Base-by-base conservation (phyloP, 805 yeast genomes). In the Saccharomycopsis amapae region DNA sequence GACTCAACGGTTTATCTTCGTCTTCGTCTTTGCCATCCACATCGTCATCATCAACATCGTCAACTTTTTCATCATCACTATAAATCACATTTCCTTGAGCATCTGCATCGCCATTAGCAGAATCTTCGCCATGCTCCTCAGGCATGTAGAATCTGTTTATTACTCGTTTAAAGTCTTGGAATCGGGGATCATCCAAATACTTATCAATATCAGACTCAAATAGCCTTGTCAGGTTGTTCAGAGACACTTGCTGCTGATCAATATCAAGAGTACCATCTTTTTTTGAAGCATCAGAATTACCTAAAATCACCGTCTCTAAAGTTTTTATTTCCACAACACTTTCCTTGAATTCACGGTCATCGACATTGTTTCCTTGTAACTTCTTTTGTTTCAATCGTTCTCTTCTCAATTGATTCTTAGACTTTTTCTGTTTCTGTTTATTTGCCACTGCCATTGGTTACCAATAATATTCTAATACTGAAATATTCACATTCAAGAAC, bases 361-460 rank as follows among this genome's bases (percentile, higher is more conserved):
- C 22, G n/a, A 18, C 36, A 12, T 44, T 43, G 4, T 31, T 25
- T 13, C 36, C 47, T 38, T 38, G 28, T 9, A 20, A 19, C 56
- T 67, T 69, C 54, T 69, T 52, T 42, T 56, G 62, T 55, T 69
- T 69, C 15, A 64, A 66, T 44, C 63, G 58, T 48, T 70, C 79
- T 46, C 82, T 60, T 46, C 82, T 60, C 20, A 73, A 55, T 57
- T 75, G 80, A 57, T 76, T 76, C 62, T 75, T 76, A 6, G 75
- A 63, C 50, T 75, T 64, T 50, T 66, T 69, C 5, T 44, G n/a
- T n/a, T n/a, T n/a, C n/a, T n/a, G n/a, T n/a, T n/a, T n/a, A n/a
- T n/a, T n/a, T n/a, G n/a, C n/a, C n/a, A n/a, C n/a, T n/a, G n/a
- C n/a, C n/a, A n/a, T n/a, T n/a, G n/a, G n/a, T n/a, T n/a, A n/a